A percentile compares a stretch with the other conserved stretches of the same genome.
Evolutionary conservation across 768 basidiomycete genomes (phyloP).

Genomic region (Russula olivacea): DNA sequence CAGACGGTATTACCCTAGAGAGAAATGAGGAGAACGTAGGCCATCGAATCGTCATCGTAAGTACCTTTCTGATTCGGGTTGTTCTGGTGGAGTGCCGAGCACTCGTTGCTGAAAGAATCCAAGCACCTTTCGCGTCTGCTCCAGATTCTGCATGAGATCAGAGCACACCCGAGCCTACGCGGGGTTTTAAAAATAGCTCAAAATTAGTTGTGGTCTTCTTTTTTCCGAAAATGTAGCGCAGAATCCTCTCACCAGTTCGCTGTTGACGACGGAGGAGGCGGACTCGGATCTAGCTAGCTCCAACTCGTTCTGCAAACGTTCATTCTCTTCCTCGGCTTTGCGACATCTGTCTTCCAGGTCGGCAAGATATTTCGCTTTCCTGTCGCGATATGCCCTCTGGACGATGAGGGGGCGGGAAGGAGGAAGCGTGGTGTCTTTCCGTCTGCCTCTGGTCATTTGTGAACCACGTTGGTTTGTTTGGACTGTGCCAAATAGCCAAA

Average conservation of each 20-base stretch:
- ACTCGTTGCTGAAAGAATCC: conserved; percentile 11
- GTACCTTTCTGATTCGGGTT: conserved; percentile 2
- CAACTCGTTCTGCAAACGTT: conserved; percentile 17
- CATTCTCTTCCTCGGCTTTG: conserved; percentile 23
- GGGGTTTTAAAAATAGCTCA: background rate
- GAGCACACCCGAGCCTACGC: conserved; percentile 13
- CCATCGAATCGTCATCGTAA: background rate
- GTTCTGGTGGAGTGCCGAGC: background rate
- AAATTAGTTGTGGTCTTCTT: background rate
- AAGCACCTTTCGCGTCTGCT: conserved; percentile 8
- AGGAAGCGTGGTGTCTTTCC: conserved; percentile 20
- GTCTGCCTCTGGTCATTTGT: conserved; percentile 22
- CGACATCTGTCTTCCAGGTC: conserved; percentile 23
- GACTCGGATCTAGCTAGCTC: conserved; percentile 15
- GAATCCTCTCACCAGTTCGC: conserved; percentile 12
- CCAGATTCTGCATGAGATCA: conserved; percentile 21
- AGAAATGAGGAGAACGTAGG: background rate
- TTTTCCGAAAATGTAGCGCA: background rate
- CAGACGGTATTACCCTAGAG: conserved; percentile 8
- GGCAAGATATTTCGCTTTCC: conserved; percentile 19
- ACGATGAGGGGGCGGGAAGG: conserved; percentile 20
- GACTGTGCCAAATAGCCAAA: conserved; percentile 9
- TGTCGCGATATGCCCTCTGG: conserved; percentile 24
- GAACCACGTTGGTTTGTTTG: background rate
- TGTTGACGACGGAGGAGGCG: background rate